Evolutionary conservation across 441 rosid genomes (phyloP).

Genomic region (Euphorbia corollata): DNA sequence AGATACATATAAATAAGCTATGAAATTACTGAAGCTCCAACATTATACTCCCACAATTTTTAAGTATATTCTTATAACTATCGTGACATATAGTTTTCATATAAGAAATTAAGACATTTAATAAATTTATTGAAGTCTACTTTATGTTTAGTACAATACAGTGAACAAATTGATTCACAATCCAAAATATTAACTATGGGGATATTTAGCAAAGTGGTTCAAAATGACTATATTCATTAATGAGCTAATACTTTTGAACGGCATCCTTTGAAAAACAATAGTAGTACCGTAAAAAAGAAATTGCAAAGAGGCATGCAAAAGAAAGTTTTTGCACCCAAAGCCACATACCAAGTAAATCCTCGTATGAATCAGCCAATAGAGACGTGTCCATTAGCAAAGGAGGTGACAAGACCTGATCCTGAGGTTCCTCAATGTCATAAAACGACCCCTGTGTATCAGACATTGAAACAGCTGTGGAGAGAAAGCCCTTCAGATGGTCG

Average conservation of each 20-base stretch:
- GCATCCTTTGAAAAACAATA: neutral
- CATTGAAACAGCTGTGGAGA: conserved; percentile 51
- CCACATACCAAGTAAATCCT: conserved; percentile 82
- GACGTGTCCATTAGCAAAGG: conserved; percentile 82
- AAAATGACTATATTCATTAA: neutral
- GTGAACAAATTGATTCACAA: neutral
- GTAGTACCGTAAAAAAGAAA: neutral
- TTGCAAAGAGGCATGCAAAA: neutral
- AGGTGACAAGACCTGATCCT: conserved; percentile 84
- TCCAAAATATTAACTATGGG: no score
- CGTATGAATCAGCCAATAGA: conserved; percentile 64
- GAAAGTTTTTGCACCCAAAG: neutral
- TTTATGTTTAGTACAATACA: no score
- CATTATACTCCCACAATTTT: neutral
- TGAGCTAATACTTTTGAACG: neutral
- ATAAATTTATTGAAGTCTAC: no score
- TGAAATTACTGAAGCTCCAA: neutral
- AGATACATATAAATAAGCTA: neutral
- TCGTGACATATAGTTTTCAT: no score
- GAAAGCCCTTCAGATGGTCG: conserved; percentile 67
- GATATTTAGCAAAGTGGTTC: neutral
- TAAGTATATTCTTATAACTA: neutral
- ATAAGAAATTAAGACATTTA: no score
- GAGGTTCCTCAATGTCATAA: conserved; percentile 59
- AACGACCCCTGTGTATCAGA: conserved; percentile 51